Evolutionary conservation across 2,329 filamentous ascomycete species (phyloP).

Genomic region (Colletotrichum nymphaeae): DNA sequence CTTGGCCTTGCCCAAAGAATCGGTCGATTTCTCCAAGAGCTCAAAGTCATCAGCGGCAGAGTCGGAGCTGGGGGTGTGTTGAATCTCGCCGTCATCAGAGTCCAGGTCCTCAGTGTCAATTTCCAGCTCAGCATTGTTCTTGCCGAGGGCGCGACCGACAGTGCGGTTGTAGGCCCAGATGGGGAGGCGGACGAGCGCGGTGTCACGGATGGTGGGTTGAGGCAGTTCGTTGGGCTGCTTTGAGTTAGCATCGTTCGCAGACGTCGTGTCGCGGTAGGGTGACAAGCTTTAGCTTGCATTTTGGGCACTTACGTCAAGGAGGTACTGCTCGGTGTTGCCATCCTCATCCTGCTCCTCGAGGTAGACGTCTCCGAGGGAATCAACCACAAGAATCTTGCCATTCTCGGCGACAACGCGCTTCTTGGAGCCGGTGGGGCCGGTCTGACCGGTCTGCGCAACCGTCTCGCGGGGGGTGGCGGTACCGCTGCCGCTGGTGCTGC

Average conservation of each 20-base stretch:
- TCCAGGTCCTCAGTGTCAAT: conserved; percentile 50
- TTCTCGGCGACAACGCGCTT: conserved; percentile 94
- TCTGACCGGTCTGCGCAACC: conserved; percentile 52
- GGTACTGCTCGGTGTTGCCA: conserved; percentile 82
- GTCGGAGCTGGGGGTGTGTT: conserved; percentile 66
- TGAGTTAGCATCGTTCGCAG: conserved; percentile 37
- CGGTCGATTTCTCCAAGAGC: conserved; percentile 70
- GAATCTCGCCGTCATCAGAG: conserved; percentile 61
- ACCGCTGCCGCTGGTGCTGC: conserved; percentile 45
- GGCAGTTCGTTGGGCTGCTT: conserved; percentile 80
- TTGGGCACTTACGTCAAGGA: conserved; percentile 80
- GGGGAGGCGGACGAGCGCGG: conserved; percentile 83
- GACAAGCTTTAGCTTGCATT: not conserved
- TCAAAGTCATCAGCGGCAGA: conserved; percentile 72
- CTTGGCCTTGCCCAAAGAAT: conserved; percentile 65
- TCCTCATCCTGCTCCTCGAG: conserved; percentile 93
- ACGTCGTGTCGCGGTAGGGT: not conserved
- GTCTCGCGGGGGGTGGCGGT: conserved; percentile 57
- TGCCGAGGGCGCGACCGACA: conserved; percentile 60
- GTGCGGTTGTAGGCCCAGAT: conserved; percentile 74
- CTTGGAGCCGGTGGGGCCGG: conserved; percentile 78
- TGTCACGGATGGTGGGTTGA: conserved; percentile 82
- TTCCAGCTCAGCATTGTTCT: conserved; percentile 48
- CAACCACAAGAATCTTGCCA: conserved; percentile 93
- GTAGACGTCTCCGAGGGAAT: conserved; percentile 91